These are phyloP conservation scores for Sequoiadendron giganteum DNA, from an alignment of 75 land plant genomes.

Conservation along the genomic window DNA sequence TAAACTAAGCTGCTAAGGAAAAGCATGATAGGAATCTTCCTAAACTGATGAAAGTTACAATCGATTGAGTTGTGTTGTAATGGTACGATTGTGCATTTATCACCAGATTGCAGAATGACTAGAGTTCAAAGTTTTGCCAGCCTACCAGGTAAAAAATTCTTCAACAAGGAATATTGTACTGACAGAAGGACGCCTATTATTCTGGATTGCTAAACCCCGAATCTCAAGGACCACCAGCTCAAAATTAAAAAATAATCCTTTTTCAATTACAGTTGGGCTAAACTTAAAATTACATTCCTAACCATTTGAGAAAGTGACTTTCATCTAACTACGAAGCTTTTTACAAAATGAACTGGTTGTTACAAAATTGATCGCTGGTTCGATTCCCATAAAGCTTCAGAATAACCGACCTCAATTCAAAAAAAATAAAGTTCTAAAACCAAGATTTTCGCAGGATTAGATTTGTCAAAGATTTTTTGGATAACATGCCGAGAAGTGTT, in stretches of 20 bases:
- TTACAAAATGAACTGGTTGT: not conserved
- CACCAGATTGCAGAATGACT: not conserved
- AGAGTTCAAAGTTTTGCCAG: not conserved
- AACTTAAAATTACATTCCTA: not conserved
- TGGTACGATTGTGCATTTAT: not conserved
- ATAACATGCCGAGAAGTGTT: too few relatives aligned
- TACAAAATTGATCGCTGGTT: not conserved
- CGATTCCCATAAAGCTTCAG: too few relatives aligned
- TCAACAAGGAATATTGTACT: not conserved
- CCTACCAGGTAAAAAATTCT: not conserved
- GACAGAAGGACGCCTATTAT: not conserved
- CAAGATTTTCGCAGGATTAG: too few relatives aligned
- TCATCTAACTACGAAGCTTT: not conserved
- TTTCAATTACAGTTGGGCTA: not conserved
- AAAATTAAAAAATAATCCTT: not conserved
- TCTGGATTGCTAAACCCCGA: not conserved
- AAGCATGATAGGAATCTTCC: not conserved
- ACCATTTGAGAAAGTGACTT: not conserved
- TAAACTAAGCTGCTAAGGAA: not conserved
- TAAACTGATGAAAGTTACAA: not conserved
- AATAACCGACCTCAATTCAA: too few relatives aligned
- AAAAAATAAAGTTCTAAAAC: too few relatives aligned
- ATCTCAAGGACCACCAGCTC: not conserved
- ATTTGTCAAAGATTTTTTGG: too few relatives aligned
- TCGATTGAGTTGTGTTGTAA: not conserved